Conservation (phyloP, 164 flowering plant genomes). For the Annona squamosa region DNA sequence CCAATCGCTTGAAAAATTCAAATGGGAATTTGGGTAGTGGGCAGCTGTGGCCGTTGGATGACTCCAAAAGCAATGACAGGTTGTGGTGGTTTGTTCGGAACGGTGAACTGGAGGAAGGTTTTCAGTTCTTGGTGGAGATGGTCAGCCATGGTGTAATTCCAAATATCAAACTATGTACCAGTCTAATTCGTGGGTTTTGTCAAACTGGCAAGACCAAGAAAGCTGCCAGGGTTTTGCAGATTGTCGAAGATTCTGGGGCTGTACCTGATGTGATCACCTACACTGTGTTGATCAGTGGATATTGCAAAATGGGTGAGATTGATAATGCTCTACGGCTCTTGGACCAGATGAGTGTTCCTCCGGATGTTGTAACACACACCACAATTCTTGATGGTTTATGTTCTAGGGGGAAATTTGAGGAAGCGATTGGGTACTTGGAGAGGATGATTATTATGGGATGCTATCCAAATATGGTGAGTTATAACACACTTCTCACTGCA, state of each 20-base stretch:
- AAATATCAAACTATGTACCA: constrained; percentile 62
- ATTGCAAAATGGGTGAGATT: constrained; percentile 73
- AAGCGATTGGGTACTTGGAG: constrained; percentile 73
- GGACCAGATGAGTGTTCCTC: constrained; percentile 70
- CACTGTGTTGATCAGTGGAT: constrained; percentile 74
- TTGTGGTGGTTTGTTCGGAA: constrained; percentile 52
- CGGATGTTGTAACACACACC: constrained; percentile 79
- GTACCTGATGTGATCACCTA: constrained; percentile 84
- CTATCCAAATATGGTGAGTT: constrained; percentile 85
- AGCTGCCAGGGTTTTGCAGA: constrained; percentile 60
- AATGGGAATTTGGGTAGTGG: constrained; percentile 23
- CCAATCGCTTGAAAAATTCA: constrained; percentile 11
- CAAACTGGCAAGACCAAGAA: constrained; percentile 48
- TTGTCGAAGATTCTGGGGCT: constrained; percentile 69
- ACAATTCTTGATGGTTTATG: constrained; percentile 69
- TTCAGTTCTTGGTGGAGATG: constrained; percentile 52
- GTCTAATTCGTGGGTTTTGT: constrained; percentile 70
- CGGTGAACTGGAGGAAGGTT: constrained; percentile 59
- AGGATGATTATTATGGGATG: constrained; percentile 78
- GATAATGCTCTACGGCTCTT: constrained; percentile 53
- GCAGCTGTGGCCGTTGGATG: constrained; percentile 33
- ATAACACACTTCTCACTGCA: constrained; percentile 82
- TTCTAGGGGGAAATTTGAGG: constrained; percentile 55
- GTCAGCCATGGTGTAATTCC: constrained; percentile 58
- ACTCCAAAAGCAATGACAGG: constrained; percentile 46